A percentile compares a stretch with the other conserved stretches of the same genome.
Evolutionary conservation across 139 green algal species (phyloP).

Genomic region (Deuterostichococcus epilithicus): DNA sequence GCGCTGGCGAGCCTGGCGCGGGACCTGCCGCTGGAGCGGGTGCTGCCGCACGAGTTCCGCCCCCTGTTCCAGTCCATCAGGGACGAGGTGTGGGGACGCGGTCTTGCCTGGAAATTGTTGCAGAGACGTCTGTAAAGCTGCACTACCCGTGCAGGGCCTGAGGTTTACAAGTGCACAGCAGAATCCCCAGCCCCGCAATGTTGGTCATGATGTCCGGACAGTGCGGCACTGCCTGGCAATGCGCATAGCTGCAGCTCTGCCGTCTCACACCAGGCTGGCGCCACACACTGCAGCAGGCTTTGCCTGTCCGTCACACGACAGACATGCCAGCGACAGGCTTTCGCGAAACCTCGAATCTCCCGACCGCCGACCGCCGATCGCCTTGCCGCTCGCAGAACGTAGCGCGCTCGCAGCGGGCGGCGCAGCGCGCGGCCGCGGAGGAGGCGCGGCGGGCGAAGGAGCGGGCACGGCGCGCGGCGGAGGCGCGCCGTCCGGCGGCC

Average conservation of each 20-base stretch:
- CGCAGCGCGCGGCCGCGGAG: slow-evolving; percentile 13
- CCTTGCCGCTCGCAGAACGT: slow-evolving; percentile 7
- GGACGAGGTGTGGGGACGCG: slow-evolving; percentile 22
- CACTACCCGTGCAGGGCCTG: not conserved
- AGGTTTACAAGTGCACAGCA: not conserved
- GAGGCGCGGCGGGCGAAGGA: slow-evolving; percentile 23
- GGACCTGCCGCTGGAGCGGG: slow-evolving; percentile 52
- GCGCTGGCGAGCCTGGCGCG: slow-evolving; percentile 62
- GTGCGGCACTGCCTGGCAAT: not conserved
- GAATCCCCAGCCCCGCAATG: not conserved
- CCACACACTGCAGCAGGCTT: too few species aligned
- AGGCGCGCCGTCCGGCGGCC: slow-evolving; percentile 19
- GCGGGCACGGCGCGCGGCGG: slow-evolving; percentile 9
- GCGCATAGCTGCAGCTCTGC: not conserved
- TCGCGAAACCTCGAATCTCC: not conserved
- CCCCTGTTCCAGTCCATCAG: slow-evolving; percentile 45
- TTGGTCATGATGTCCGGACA: not conserved
- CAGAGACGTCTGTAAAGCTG: too few species aligned
- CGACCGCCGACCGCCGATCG: too few species aligned
- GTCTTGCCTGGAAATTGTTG: too few species aligned
- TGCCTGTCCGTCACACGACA: not conserved
- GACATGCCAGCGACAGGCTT: not conserved
- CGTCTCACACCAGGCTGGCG: not conserved
- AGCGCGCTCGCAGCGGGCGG: not conserved
- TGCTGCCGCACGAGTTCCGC: slow-evolving; percentile 54